These are phyloP conservation scores for Aspergillus pseudonomiae DNA, from an alignment of 2,329 filamentous ascomycete genomes.

Conservation along the genomic window DNA sequence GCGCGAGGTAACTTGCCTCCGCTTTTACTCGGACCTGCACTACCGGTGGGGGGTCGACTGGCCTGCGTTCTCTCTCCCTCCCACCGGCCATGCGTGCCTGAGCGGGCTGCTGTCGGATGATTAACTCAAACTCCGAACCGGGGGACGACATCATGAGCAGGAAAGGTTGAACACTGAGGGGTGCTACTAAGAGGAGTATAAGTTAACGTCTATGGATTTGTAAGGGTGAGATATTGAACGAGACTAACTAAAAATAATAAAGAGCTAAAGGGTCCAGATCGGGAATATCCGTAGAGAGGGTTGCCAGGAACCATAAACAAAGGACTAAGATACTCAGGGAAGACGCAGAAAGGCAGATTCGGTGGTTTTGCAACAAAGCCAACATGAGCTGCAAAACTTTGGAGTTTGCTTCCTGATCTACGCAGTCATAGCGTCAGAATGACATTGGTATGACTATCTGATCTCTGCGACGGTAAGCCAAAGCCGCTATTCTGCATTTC, in stretches of 20 bases:
- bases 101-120: conserved; percentile 68
- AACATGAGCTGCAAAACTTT: no score
- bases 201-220: conserved; percentile 44
- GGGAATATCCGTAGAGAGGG: conserved; percentile 25
- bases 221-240: conserved; percentile 36
- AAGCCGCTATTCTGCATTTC: no score
- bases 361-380: conserved; percentile 24
- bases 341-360: conserved; percentile 22
- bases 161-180: conserved; percentile 37
- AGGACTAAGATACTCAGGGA: conserved; percentile 18
- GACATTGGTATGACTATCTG: not conserved
- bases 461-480: no score
- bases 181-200: conserved; percentile 45
- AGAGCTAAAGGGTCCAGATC: conserved; percentile 24
- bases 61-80: conserved; percentile 83
- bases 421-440: not conserved
- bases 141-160: conserved; percentile 44
- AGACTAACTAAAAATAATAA: conserved; percentile 6
- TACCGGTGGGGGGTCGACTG: conserved; percentile 82
- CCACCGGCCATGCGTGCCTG: conserved; percentile 69
- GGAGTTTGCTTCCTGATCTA: not conserved
- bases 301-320: conserved; percentile 27
- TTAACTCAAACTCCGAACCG: conserved; percentile 60
- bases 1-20: conserved; percentile 53
- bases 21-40: conserved; percentile 66